Evolutionary conservation across 176 grass and related monocot genomes (phyloP).

Genomic region (Thalia dealbata): DNA sequence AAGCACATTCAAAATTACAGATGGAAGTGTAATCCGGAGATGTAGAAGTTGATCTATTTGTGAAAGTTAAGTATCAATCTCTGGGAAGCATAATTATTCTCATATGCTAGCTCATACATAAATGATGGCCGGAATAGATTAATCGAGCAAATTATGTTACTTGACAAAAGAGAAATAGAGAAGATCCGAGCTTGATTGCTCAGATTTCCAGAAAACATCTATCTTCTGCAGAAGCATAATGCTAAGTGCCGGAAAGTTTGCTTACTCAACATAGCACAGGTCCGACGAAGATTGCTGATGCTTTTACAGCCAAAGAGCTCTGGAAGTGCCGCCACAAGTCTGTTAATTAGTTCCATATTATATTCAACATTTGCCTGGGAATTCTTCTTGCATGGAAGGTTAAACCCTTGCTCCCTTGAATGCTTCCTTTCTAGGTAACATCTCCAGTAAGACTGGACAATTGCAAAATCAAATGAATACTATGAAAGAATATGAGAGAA

Average conservation of each 20-base stretch:
- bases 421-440: constrained; percentile 44
- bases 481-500: not conserved
- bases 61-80: not conserved
- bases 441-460: constrained; percentile 39
- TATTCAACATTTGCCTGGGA: constrained; percentile 31
- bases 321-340: constrained; percentile 32
- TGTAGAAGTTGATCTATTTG: not conserved
- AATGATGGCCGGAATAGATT: not conserved
- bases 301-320: constrained; percentile 34
- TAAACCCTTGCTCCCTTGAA: constrained; percentile 31
- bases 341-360: constrained; percentile 40
- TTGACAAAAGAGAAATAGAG: not conserved
- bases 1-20: not conserved
- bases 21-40: not conserved
- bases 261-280: constrained; percentile 56
- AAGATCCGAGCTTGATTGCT: not conserved
- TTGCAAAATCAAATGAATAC: not conserved
- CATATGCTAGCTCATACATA: not conserved
- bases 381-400: constrained; percentile 31
- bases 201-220: not conserved
- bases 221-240: not conserved
- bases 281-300: constrained; percentile 37
- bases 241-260: too few species aligned
- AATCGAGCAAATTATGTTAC: not conserved
- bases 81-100: not conserved